Evolutionary conservation across 768 basidiomycete genomes (phyloP), one percentile per base, ranked within the genome.

Genomic region (Galerina marginata): DNA sequence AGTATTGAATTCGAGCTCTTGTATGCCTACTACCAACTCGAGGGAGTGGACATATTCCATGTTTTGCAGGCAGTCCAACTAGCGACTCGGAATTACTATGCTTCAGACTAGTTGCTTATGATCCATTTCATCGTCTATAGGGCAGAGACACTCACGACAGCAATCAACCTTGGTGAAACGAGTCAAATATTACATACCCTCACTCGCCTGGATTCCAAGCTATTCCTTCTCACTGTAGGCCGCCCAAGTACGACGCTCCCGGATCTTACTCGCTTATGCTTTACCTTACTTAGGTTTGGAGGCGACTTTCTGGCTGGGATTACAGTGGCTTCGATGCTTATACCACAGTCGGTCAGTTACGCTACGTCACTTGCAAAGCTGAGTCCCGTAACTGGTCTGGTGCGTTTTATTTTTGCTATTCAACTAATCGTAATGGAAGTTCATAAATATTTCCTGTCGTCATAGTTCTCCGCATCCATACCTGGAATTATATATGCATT

Each of bases 271-370:
- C 9, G 26, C 16, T 49, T 11, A 53, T 46, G 20, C 26, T 11
- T 45, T 59, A 26, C 50, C 26, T 23, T 42, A 11, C n/a, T 16
- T 60, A 79, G 79, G 44, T 69, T 80, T 40, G 74, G 73, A 39
- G 81, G 75, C 26, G 93, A 96, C 72, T 66, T 93, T n/a, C 78
- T 94, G 0, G 93, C 92, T 26, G 96, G 95, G 15, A 69, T 95
- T 29, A 95, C 95, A 0, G 87, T 97, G 9, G 90, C 91, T 16
- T 88, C 86, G 52, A 90, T 93, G 83, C 80, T 93, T 45, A 90
- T 93, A 69, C 91, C 92, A 6, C 89, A 93, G 72, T 92, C 93
- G 1, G 91, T 97, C 71, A 93, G 92, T 72, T 97, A 98, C 69
- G 96, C 93, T 7, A 87, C 91, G 3, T 91, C 93, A 0, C 78